Conservation (phyloP, 495 filamentous ascomycete species). For the Aspergillus sclerotiicarbonarius region DNA sequence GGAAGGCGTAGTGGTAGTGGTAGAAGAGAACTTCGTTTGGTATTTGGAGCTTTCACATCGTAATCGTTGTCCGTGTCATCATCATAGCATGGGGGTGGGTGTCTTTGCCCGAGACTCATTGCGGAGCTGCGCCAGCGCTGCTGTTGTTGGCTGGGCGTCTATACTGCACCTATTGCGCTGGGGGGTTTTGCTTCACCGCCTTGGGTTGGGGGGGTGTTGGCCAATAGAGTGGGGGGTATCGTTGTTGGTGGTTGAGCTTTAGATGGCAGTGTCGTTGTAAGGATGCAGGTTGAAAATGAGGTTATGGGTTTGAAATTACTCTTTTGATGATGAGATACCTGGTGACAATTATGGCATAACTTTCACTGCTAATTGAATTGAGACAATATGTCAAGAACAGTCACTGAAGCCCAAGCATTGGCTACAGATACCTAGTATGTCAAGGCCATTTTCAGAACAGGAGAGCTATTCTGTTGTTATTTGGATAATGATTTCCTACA, state of each 20-base stretch:
- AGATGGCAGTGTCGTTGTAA: not conserved
- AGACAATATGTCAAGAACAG: no score
- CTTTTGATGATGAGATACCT: not conserved
- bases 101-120: not conserved
- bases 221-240: not conserved
- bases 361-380: no score
- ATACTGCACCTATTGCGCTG: not conserved
- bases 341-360: no score
- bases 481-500: no score
- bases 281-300: not conserved
- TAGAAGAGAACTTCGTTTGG: not conserved
- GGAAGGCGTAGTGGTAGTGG: not conserved
- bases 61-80: not conserved
- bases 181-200: not conserved
- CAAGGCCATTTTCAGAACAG: no score
- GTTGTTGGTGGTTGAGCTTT: not conserved
- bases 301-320: not conserved
- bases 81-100: not conserved
- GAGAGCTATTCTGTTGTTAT: no score
- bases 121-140: not conserved
- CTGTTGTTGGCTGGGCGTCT: not conserved
- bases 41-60: not conserved
- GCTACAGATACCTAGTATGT: no score
- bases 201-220: not conserved
- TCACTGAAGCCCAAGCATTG: no score